Evolutionary conservation across 2,329 filamentous ascomycete species (phyloP), one percentile per base, ranked within the genome.

Genomic region (Calonectria crousiana): DNA sequence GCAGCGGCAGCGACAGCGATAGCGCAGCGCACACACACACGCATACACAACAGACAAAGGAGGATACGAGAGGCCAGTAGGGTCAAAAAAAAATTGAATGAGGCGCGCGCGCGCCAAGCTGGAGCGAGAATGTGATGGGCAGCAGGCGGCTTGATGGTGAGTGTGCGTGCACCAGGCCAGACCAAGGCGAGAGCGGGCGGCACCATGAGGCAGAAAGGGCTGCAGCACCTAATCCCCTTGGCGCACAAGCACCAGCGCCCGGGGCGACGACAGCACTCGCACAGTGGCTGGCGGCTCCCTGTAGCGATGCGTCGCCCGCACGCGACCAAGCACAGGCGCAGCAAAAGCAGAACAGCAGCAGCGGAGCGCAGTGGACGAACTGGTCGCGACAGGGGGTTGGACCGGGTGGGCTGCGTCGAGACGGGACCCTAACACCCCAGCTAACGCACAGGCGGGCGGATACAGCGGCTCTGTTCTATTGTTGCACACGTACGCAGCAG

Each of bases 181-280:
- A 9, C 23, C 49, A 52, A 52, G 49, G 49, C 49, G 49, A 52
- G 36, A 53, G 28, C 28, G 51, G 36, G 58, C 58, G 58, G 58
- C 58, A 64, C 23, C 58, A 64, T 16, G 58, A 64, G 58, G 58
- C 58, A 64, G 38, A 64, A 64, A 64, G 58, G 58, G 58, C 58
- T 44, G 58, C 58, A 64, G 58, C 58, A 64, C 58, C 58, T 64
- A 64, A 64, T 30, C 28, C 36, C 23, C 58, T 62, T 62, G 58
- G 58, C 58, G 58, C 58, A 44, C 58, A 62, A 52, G 49, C 49
- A 30, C 13, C 26, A 28, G 49, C 49, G 49, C 49, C 11, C 41
- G 14, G 10, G 32, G n/a, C 28, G 8, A 5, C 18, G 18, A 58
- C 53, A 58, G 16, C 53, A 23, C 53, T 30, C 49, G 26, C 49